Base-by-base conservation (phyloP, 2,329 filamentous ascomycete genomes). In the Ceratocystis alfenasii region DNA sequence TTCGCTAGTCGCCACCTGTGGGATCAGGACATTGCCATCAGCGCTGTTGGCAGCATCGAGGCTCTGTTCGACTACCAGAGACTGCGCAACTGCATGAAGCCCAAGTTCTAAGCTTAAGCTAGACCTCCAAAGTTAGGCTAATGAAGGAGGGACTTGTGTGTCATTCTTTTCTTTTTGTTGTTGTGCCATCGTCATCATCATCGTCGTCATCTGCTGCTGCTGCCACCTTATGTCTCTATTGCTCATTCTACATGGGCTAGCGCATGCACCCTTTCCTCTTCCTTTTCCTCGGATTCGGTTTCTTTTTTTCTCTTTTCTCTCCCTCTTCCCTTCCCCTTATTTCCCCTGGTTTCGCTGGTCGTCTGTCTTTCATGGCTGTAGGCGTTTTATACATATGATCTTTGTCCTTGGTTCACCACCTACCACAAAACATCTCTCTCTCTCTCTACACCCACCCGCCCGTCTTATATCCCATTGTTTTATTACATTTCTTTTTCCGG, bases 1-100 rank as follows among this genome's bases (percentile, higher is more conserved):
- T 99, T 97, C 75, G 93, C 93, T 73, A 88, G 89, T 82, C 86
- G 86, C 78, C 96, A 94, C 81, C 81, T 99, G 69, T 99, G 94
- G 94, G 94, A 99, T 79, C 88, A 93, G 79, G 94, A 99, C 76
- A 81, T 99, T 73, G 94, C 94, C 73, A 83, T 99, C 76, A 92
- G 87, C 75, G 94, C 93, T 44, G 89, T 97, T 70, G 94, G 94
- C 71, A 87, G 85, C 79, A 91, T 97, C 74, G 94, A 97, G 83
- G 93, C 86, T 75, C 77, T 87, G 67, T 82, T 88, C 69, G 85
- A 93, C 77, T 95, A 94, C 80, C 81, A 87, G 76, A 81, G 87
- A 75, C 82, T 90, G 74, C 83, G 91, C 76, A 86, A 84, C 76
- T 90, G 94, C 76, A 94, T 94, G 88, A 90, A 85, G 81, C 86